Evolutionary conservation across 2,329 filamentous ascomycete species (phyloP).

Genomic region (Grosmannia serpens): DNA sequence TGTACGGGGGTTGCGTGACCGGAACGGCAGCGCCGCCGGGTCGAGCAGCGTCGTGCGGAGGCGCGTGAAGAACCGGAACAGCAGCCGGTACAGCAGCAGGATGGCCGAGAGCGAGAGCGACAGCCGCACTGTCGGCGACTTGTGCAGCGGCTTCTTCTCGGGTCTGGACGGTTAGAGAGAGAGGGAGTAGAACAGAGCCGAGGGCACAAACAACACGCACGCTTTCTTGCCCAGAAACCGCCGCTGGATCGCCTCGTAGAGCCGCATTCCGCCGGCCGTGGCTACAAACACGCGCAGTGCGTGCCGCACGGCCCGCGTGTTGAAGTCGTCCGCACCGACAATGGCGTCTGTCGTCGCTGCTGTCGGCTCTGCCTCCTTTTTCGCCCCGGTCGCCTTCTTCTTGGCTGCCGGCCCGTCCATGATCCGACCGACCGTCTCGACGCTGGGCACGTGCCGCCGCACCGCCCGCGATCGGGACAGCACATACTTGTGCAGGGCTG

Average conservation of each 20-base stretch:
- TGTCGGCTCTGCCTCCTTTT: background rate
- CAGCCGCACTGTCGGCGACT: slow-evolving; percentile 61
- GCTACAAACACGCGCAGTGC: slow-evolving; percentile 59
- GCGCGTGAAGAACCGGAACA: slow-evolving; percentile 80
- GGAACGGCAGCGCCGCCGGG: slow-evolving; percentile 69
- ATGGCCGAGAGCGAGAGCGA: slow-evolving; percentile 77
- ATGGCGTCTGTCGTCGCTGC: slow-evolving; percentile 17
- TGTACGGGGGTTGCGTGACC: slow-evolving; percentile 68
- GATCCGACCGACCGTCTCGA: slow-evolving; percentile 44
- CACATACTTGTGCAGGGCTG: slow-evolving; percentile 70
- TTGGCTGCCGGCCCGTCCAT: slow-evolving; percentile 26
- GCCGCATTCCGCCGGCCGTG: slow-evolving; percentile 51
- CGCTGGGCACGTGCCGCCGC: slow-evolving; percentile 41
- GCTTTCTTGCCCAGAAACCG: slow-evolving; percentile 27
- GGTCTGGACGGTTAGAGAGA: background rate
- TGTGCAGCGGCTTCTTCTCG: slow-evolving; percentile 43
- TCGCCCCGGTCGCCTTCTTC: background rate
- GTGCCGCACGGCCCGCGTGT: slow-evolving; percentile 57
- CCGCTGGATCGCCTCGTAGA: slow-evolving; percentile 42
- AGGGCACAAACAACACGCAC: slow-evolving; percentile 21
- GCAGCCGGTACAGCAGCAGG: slow-evolving; percentile 69
- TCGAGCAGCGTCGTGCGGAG: slow-evolving; percentile 69
- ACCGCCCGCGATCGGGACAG: slow-evolving; percentile 57
- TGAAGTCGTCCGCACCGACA: slow-evolving; percentile 46
- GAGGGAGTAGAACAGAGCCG: background rate